These are phyloP conservation scores for Ilex aquifolium DNA, from an alignment of 257 asterid genomes.

Conservation along the genomic window DNA sequence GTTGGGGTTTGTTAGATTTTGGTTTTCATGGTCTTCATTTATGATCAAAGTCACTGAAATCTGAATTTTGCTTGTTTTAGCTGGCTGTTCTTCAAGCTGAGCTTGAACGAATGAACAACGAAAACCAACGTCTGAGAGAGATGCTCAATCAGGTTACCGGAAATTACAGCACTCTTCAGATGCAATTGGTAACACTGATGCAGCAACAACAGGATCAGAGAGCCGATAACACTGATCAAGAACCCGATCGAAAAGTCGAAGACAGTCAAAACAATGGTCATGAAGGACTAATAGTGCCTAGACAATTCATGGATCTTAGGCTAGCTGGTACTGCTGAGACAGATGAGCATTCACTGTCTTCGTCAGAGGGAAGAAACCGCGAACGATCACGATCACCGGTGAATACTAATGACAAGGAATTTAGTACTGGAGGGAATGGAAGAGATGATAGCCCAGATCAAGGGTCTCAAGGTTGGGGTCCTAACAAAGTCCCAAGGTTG, in stretches of 20 bases:
- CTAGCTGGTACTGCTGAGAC: constrained; percentile 31
- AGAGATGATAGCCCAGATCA: constrained; percentile 38
- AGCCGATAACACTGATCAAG: constrained; percentile 19
- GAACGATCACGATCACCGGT: constrained; percentile 30
- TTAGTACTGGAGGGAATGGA: constrained; percentile 10
- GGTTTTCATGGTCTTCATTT: too few relatives aligned
- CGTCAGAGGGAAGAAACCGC: constrained; percentile 49
- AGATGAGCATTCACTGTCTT: constrained; percentile 49
- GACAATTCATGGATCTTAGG: constrained; percentile 89
- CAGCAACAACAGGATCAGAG: constrained; percentile 38
- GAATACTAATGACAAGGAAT: constrained; percentile 19
- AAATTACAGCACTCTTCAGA: constrained; percentile 43
- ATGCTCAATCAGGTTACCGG: constrained; percentile 37
- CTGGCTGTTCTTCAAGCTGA: constrained; percentile 52
- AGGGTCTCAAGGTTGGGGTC: constrained; percentile 29
- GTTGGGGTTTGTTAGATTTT: too few relatives aligned
- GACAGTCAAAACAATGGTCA: constrained; percentile 21
- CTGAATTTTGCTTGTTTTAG: constrained; percentile 16
- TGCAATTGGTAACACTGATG: constrained; percentile 48
- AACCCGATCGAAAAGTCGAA: constrained; percentile 15
- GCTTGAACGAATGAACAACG: constrained; percentile 48
- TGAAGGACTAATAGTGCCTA: constrained; percentile 41
- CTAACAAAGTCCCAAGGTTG: constrained; percentile 46
- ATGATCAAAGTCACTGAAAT: background rate
- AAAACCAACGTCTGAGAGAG: constrained; percentile 46